Conservation (phyloP, 495 filamentous ascomycete species). For the Penicillium cosmopolitanum region DNA sequence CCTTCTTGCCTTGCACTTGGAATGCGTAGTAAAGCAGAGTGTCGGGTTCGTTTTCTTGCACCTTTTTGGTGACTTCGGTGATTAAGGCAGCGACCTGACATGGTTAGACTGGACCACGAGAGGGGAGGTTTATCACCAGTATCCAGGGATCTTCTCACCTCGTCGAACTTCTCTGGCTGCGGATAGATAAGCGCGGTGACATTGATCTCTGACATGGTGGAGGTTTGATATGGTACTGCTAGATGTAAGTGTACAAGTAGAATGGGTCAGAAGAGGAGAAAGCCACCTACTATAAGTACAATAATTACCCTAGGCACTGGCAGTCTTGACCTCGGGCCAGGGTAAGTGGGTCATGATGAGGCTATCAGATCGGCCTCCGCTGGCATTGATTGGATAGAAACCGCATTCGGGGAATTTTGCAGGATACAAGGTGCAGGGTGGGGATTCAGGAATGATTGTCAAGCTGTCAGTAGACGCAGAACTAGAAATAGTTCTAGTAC, state of each 20-base stretch:
- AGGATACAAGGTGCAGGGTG: background rate
- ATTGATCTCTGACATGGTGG: slow-evolving; percentile 36
- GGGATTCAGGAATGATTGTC: no score
- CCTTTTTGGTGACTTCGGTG: slow-evolving; percentile 30
- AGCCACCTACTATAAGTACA: background rate
- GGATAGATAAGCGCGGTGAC: slow-evolving; percentile 33
- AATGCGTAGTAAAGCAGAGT: slow-evolving; percentile 40
- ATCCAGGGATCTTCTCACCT: slow-evolving; percentile 21
- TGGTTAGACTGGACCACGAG: background rate
- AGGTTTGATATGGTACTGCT: background rate
- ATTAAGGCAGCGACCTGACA: slow-evolving; percentile 29
- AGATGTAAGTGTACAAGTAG: no score
- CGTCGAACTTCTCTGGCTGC: slow-evolving; percentile 38
- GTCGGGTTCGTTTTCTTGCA: slow-evolving; percentile 38
- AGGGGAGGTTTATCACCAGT: background rate
- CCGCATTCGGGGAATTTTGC: background rate
- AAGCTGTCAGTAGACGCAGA: no score
- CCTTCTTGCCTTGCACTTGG: slow-evolving; percentile 28
- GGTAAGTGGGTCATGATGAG: slow-evolving; percentile 17
- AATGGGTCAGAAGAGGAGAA: background rate
- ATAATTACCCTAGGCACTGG: background rate
- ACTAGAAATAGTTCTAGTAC: no score
- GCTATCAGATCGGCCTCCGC: slow-evolving; percentile 14
- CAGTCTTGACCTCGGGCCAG: slow-evolving; percentile 11
- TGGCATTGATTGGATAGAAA: background rate